A percentile compares a stretch with the other conserved stretches of the same genome.
Evolutionary conservation across 495 filamentous ascomycete genomes (phyloP).

Genomic region (Penicillium angulare): DNA sequence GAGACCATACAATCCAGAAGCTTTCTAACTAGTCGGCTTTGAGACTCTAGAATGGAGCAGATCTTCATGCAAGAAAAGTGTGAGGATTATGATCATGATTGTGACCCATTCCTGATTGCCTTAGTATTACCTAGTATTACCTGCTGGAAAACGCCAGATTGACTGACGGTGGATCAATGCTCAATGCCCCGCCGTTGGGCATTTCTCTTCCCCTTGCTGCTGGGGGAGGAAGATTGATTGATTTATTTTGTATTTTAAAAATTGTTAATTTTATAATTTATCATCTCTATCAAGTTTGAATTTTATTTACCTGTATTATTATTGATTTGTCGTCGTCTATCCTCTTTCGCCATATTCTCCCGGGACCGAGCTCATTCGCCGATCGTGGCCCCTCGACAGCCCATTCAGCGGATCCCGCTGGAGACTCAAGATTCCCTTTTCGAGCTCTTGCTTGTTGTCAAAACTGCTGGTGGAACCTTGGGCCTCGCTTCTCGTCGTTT

Average conservation of each 20-base stretch:
- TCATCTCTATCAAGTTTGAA: no score
- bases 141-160: no score
- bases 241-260: neutral
- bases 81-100: no score
- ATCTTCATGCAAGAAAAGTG: no score
- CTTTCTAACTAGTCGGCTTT: no score
- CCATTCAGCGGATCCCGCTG: slow-evolving; percentile 17
- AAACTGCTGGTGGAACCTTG: slow-evolving; percentile 8
- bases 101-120: neutral
- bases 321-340: no score
- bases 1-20: no score
- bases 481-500: slow-evolving; percentile 6
- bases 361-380: slow-evolving; percentile 3
- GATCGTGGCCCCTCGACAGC: slow-evolving; percentile 3
- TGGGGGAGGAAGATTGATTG: neutral
- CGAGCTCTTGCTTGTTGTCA: slow-evolving; percentile 19
- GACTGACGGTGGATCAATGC: no score
- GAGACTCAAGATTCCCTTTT: slow-evolving; percentile 30
- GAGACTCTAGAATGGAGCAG: no score
- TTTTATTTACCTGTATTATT: no score
- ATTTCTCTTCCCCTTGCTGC: neutral
- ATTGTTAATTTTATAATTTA: neutral
- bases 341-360: no score
- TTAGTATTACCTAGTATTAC: neutral
- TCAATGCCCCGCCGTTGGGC: slow-evolving; percentile 4